Evolutionary conservation across 2,329 filamentous ascomycete species (phyloP), one percentile per base, ranked within the genome.

Genomic region (Coleophoma crateriformis): DNA sequence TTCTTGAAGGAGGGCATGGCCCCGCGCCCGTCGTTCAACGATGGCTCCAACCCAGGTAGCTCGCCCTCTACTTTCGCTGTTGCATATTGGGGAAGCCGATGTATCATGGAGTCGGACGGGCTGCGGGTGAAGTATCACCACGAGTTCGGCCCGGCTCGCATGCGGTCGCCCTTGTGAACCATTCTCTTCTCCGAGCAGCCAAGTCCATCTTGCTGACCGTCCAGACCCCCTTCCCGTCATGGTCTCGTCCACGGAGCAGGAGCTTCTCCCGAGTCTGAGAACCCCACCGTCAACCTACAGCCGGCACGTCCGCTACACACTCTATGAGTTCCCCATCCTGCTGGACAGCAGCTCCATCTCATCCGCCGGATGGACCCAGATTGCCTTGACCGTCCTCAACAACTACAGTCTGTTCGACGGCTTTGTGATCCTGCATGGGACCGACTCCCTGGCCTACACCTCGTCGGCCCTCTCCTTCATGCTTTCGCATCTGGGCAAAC

Each of bases 261-360:
- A 57, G 44, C 56, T 60, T 17, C 51, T 61, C n/a, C 57, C 59
- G n/a, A 57, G 52, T 52, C 55, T 64, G 47, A 73, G 84, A 38
- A 86, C 84, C 3, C 84, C 84, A 27, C 67, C 75, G 47, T 85
- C 80, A 57, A 73, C 77, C 14, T 87, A 87, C 59, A 77, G 80
- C 40, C 77, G 81, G 35, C 78, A 79, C 46, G 77, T 88, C 40
- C 73, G 84, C 38, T 88, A 87, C 62, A 80, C 80, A 1, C 81
- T 87, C 15, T 76, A 82, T 49, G 85, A 88, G 57, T 88, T 88
- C 60, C 77, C 84, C 50, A 75, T 78, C 46, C 68, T 88, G 13
- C 74, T 88, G 2, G 85, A 88, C 64, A 86, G 82, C 60, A 85
- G 81, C 57, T 87, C 83, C 12, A 87, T 88, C 60, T 81, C 87